Evolutionary conservation across 2,329 filamentous ascomycete species (phyloP).

Genomic region (Colletotrichum tofieldiae): DNA sequence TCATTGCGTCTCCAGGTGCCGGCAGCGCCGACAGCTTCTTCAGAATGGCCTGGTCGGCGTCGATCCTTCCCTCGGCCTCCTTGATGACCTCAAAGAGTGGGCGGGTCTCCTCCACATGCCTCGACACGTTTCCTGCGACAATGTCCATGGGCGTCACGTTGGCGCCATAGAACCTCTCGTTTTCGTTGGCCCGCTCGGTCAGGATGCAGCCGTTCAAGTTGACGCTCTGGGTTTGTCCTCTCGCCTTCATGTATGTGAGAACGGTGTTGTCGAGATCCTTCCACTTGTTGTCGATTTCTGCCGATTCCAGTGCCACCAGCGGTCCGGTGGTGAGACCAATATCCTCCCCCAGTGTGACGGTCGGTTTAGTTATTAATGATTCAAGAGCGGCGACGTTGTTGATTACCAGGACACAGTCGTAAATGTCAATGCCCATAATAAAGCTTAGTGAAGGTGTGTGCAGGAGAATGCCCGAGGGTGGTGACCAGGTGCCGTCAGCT

Average conservation of each 20-base stretch:
- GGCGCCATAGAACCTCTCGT: constrained; percentile 71
- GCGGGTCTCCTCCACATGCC: constrained; percentile 68
- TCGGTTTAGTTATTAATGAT: constrained; percentile 80
- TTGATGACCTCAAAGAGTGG: constrained; percentile 87
- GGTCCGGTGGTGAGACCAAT: constrained; percentile 84
- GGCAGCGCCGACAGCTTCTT: constrained; percentile 75
- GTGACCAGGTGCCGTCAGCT: constrained; percentile 91
- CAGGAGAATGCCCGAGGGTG: constrained; percentile 90
- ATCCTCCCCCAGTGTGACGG: constrained; percentile 86
- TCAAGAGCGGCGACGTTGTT: constrained; percentile 89
- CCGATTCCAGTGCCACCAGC: constrained; percentile 69
- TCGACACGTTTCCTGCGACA: constrained; percentile 69
- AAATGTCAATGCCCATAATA: constrained; percentile 92
- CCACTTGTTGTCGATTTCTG: constrained; percentile 67
- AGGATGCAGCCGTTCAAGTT: constrained; percentile 71
- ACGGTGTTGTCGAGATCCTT: constrained; percentile 69
- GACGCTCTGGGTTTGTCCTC: constrained; percentile 69
- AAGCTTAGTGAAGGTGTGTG: constrained; percentile 93
- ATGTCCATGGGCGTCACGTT: constrained; percentile 70
- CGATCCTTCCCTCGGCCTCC: constrained; percentile 85
- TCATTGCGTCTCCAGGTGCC: constrained; percentile 81
- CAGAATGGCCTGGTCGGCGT: constrained; percentile 80
- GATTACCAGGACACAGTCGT: constrained; percentile 94
- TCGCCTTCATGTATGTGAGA: constrained; percentile 72
- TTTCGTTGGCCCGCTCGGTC: constrained; percentile 71